Conservation (phyloP, 2,329 filamentous ascomycete genomes). For the Microdochium trichocladiopsis region DNA sequence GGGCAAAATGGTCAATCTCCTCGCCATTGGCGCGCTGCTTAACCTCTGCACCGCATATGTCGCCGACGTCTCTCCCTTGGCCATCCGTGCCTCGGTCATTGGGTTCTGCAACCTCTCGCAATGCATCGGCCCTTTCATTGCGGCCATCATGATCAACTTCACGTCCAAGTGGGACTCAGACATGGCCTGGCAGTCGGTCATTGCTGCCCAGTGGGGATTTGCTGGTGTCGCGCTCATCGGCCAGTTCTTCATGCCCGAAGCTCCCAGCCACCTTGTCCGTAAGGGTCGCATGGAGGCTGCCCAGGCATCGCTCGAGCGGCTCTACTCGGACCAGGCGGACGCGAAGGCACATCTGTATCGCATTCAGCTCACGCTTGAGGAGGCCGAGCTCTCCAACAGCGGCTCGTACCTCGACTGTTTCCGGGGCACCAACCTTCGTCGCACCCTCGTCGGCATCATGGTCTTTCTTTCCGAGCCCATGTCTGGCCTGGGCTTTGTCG, state of each 20-base stretch:
- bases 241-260: slow-evolving; percentile 37
- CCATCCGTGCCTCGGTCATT: slow-evolving; percentile 25
- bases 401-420: background rate
- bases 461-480: slow-evolving; percentile 10
- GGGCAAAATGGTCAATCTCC: slow-evolving; percentile 21
- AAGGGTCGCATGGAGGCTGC: slow-evolving; percentile 17
- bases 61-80: slow-evolving; percentile 27
- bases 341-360: background rate
- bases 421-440: slow-evolving; percentile 33
- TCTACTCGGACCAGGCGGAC: no score
- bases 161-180: no score
- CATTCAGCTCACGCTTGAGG: no score
- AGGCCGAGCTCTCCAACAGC: slow-evolving; percentile 3
- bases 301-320: slow-evolving; percentile 13
- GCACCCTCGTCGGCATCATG: slow-evolving; percentile 41
- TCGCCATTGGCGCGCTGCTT: slow-evolving; percentile 26
- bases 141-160: slow-evolving; percentile 11
- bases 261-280: slow-evolving; percentile 34
- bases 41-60: slow-evolving; percentile 30
- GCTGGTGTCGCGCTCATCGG: slow-evolving; percentile 28
- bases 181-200: no score
- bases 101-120: slow-evolving; percentile 30
- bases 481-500: slow-evolving; percentile 31
- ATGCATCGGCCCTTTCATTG: slow-evolving; percentile 29
- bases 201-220: no score